phyloP scores from a whole-genome alignment of 2,329 filamentous ascomycete genomes.

The Daldinia sp. region DNA sequence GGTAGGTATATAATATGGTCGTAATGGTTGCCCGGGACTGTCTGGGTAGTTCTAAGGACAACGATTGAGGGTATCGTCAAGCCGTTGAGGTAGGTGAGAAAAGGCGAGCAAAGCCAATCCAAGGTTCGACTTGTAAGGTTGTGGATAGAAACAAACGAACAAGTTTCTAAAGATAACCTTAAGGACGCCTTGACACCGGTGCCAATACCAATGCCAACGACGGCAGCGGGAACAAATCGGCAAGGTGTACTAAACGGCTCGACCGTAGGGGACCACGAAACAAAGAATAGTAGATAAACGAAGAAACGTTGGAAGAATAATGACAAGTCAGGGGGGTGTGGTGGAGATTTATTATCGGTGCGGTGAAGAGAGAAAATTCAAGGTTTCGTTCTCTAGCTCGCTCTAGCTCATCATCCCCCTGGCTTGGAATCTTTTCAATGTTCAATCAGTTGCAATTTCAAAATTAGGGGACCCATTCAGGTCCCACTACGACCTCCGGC shows the following conservation, averaged over 20 bases:
- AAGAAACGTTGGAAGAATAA: conserved; percentile 29
- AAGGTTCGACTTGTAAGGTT: not conserved
- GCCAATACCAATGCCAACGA: not conserved
- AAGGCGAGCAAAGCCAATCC: not conserved
- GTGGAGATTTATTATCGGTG: conserved; percentile 35
- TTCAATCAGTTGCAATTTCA: conserved; percentile 25
- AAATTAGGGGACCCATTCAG: conserved; percentile 32
- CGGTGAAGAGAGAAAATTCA: conserved; percentile 49
- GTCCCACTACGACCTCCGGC: conserved; percentile 18
- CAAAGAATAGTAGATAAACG: conserved; percentile 10
- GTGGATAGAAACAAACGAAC: conserved; percentile 2
- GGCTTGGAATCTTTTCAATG: conserved; percentile 14
- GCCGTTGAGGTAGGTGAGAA: not conserved
- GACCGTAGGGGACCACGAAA: conserved; percentile 15
- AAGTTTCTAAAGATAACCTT: not conserved
- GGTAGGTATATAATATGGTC: too few relatives aligned
- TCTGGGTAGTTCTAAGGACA: not conserved
- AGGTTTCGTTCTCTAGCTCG: conserved; percentile 14
- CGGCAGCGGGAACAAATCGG: conserved; percentile 21
- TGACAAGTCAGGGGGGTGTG: conserved; percentile 15
- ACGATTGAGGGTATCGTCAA: not conserved
- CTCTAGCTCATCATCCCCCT: conserved; percentile 1
- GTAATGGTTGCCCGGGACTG: not conserved
- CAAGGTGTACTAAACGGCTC: conserved; percentile 16
- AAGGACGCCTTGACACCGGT: not conserved